Base-by-base conservation (phyloP, 495 filamentous ascomycete species). In the Pseudomonodictys pantanalensis region DNA sequence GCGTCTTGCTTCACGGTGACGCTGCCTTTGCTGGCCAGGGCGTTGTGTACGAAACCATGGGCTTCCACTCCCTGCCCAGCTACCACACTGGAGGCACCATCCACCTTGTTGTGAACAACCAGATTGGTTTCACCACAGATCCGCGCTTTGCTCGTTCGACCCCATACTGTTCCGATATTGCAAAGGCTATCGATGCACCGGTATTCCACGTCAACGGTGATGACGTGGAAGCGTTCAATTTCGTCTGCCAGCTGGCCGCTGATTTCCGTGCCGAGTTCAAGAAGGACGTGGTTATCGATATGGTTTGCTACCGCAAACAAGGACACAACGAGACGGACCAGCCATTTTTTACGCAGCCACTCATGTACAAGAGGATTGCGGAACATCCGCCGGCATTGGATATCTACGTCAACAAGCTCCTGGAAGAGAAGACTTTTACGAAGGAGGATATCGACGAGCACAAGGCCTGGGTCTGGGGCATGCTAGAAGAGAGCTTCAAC, bases 41-140 rank as follows among this genome's bases (percentile, higher is more conserved):
- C 77, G 77, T 98, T 60, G 93, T 98, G 46, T 98, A 98, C 75
- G 93, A 98, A 78, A 97, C 92, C 59, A 87, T 98, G 80, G 93
- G 93, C 57, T 96, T 98, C 84, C 88, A 96, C 76, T 85, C 89
- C 24, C 84, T 98, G 9, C 93, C 93, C 28, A 88, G 87, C 39
- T 98, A 96, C 79, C 96, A 92, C 22, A 97, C 95, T 49, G 93
- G 93, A 68, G 93, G 93, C 68, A 98, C 93, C 49, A 90, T 98
- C 71, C 93, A 98, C 76, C 79, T 98, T 62, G 85, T 98, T 46
- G 91, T 97, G 65, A 98, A 98, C 84, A 98, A 98, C 82, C 93
- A 98, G 79, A 98, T 98, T 72, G 93, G 93, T 72, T 98, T 98
- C 81, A 98, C 93, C 52, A 98, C 93, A n/a, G 93, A 98, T 72